Evolutionary conservation across 345 rosid genomes (phyloP).

Genomic region (Populus alba): DNA sequence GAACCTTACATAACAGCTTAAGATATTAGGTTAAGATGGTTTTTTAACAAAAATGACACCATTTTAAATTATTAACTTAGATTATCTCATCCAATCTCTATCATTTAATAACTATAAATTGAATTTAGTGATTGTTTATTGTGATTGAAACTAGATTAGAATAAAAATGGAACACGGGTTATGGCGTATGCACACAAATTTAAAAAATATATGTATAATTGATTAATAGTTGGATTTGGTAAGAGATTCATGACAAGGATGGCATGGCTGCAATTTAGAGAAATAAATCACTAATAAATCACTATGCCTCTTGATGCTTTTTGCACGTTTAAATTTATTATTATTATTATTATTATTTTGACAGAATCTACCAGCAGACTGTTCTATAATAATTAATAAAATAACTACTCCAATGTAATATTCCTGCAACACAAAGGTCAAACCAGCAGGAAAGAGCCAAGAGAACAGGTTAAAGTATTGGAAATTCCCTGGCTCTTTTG

Average conservation of each 20-base stretch:
- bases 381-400: no score
- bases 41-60: no score
- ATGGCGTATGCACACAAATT: neutral
- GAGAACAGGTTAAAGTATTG: neutral
- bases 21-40: no score
- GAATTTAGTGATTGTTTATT: no score
- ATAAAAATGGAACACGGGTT: neutral
- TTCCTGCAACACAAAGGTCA: neutral
- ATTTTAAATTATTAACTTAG: no score
- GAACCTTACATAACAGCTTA: no score
- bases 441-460: neutral
- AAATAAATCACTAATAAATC: neutral
- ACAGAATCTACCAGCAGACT: neutral
- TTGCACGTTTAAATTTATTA: neutral
- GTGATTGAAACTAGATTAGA: neutral
- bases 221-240: neutral
- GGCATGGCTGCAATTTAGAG: neutral
- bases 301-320: neutral
- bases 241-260: neutral
- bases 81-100: no score
- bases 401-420: neutral
- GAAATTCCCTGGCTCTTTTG: neutral
- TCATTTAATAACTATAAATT: no score
- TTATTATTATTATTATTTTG: no score
- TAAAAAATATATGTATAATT: no score